Base-by-base conservation (phyloP, 2,329 filamentous ascomycete genomes). In the Epichloe typhina region DNA sequence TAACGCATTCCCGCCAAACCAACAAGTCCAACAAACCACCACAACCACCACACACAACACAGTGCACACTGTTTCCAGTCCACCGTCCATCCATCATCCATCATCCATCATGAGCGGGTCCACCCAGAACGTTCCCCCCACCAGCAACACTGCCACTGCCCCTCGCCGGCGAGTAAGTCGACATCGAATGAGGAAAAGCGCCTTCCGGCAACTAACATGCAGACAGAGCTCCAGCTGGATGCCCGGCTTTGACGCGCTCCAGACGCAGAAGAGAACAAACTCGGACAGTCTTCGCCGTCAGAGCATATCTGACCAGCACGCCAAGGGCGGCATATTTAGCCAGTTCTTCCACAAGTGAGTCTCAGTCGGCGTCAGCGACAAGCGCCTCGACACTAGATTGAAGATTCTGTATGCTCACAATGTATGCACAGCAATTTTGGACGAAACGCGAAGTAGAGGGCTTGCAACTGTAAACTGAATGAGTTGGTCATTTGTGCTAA, bases 281-380 rank as follows among this genome's bases (percentile, higher is more conserved):
- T 68, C 72, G 52, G 70, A 72, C 23, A 57, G 52, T 2, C 71
- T 72, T n/a, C 72, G 77, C 13, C 74, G 77, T 5, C 71, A 75
- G 59, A 79, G 75, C 58, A 66, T 80, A 57, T 69, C 68, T 33
- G 77, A 81, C 52, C 77, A 80, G 60, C 69, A 70, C 52, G 68
- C 68, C 13, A 63, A 68, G 47, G 60, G 69, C 1, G 76, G 76
- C 40, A 64, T 80, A 54, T 65, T 80, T 48, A 74, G 73, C 50
- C 68, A 72, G 54, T 71, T 79, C 66, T 81, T 79, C 73, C 70
- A 78, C 57, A 78, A 72, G 77, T 80, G 63, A 49, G 74, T 59
- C 11, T 8, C 42, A 11, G 13, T 11, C 4, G 2, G 74, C 59
- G 1, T 15, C 42, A 26, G 13, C 26, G 15, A 21, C 11, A 15